Evolutionary conservation across 345 rosid genomes (phyloP), one percentile per base, ranked within the genome.

Genomic region (Linum lewisii): DNA sequence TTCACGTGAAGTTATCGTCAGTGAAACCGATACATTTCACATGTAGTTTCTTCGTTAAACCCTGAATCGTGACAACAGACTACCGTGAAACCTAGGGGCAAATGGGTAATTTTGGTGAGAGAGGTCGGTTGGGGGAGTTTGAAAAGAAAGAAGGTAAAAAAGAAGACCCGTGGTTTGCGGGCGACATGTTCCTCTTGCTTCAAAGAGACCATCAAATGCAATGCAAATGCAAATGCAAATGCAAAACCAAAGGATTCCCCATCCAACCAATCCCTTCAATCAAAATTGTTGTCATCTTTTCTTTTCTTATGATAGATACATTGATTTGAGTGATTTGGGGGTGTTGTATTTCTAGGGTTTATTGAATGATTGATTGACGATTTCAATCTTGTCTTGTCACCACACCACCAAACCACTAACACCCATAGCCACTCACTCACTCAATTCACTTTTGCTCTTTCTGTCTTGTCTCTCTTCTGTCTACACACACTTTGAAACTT

Each of bases 351-450:
- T 2, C 2, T 15, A 34, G 5, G 38, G 10, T 34, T 34, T 6
- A 34, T 38, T 38, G 32, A 29, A 29, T 16, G 47, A 42, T 42
- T 11, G 47, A 42, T 42, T 42, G 47, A 11, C 9, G 47, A 16
- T 42, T 42, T 42, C 47, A 42, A 42, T 42, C 47, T 42, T 42
- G 47, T 42, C 47, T 42, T 42, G 47, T 42, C 47, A 42, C 47
- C 47, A 42, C 47, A 42, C 47, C 47, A 42, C 47, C 47, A 42
- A 42, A 16, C 15, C 47, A 42, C 34, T 42, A 42, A 11, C 47
- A 42, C 47, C 47, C 47, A 42, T 42, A 42, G 47, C 18, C 47
- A 42, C 15, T 42, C 47, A n/a, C n/a, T n/a, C n/a, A n/a, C n/a
- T n/a, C n/a, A n/a, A n/a, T n/a, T n/a, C n/a, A 42, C 47, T 42